Evolutionary conservation across 441 rosid genomes (phyloP).

Genomic region (Iberis amara): DNA sequence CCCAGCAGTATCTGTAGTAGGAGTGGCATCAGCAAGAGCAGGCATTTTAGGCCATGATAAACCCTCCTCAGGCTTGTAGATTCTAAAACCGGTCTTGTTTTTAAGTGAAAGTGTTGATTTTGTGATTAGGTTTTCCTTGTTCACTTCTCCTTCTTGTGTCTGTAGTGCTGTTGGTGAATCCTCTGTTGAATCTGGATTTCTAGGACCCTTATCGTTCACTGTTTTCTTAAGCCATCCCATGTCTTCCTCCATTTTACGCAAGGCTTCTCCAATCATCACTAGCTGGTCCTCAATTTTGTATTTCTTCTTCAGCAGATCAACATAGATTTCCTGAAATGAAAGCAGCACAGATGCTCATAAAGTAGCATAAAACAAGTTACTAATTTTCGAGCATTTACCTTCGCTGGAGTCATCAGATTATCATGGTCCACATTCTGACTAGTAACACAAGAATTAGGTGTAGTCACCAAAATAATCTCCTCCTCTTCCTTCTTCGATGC

Average conservation of each 20-base stretch:
- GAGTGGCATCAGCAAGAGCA: conserved; percentile 31
- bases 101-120: conserved; percentile 40
- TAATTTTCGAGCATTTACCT: conserved; percentile 39
- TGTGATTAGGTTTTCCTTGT: conserved; percentile 20
- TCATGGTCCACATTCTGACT: conserved; percentile 34
- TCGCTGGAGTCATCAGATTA: conserved; percentile 38
- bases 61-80: conserved; percentile 75
- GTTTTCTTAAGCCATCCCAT: conserved; percentile 39
- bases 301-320: conserved; percentile 55
- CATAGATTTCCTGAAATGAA: conserved; percentile 48
- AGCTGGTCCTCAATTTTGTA: conserved; percentile 53
- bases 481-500: conserved; percentile 47
- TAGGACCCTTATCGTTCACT: conserved; percentile 39
- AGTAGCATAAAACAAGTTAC: neutral
- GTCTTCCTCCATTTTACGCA: conserved; percentile 56
- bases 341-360: neutral
- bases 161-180: conserved; percentile 16
- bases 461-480: conserved; percentile 32
- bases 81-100: conserved; percentile 74
- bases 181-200: conserved; percentile 29
- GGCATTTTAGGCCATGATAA: conserved; percentile 71
- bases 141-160: conserved; percentile 23
- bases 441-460: conserved; percentile 41
- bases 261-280: conserved; percentile 39
- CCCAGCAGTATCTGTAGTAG: conserved; percentile 27